Evolutionary conservation across 148 eudicot genomes (phyloP), one percentile per base, ranked within the genome.

Genomic region (Fallopia convolvulus): DNA sequence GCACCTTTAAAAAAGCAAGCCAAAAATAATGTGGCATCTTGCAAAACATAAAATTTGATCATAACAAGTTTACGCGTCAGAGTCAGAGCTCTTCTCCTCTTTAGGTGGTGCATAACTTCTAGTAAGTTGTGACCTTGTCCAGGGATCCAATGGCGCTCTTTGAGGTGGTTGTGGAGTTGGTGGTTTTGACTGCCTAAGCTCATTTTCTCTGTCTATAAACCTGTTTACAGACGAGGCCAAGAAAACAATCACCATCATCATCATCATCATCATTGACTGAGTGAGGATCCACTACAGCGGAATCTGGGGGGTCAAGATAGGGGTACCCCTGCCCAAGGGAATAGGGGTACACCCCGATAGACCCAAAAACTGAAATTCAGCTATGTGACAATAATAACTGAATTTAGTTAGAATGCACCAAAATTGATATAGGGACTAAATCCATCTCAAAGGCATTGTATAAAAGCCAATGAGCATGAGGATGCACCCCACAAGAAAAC

Each of bases 181-280:
- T 30, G 98, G 97, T 81, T 92, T 92, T 15, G 97, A 82, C 84
- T 88, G 98, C 82, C 98, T 92, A 36, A 94, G 93, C 82, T 92
- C 96, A 63, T 92, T 90, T 76, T 94, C 95, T 82, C 96, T 90
- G 75, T 94, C 95, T 52, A 89, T 83, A 78, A 89, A 92, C 89
- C 98, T 94, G 91, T 83, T 72, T 6, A 65, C 13, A 32, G 39
- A 30, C 70, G 14, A 21, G 30, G 65, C 58, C 58, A 15, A 23
- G 12, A 58, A 58, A 21, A 58, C 32, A 58, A 58, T 58, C 65
- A 65, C 2, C n/a, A 65, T n/a, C n/a, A n/a, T n/a, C n/a, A n/a
- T n/a, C n/a, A n/a, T n/a, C n/a, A n/a, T n/a, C n/a, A n/a, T n/a
- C n/a, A n/a, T n/a, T n/a, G n/a, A n/a, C n/a, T n/a, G n/a, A n/a